Conservation (phyloP, 495 filamentous ascomycete species). For the Trichoderma asperelloides region DNA sequence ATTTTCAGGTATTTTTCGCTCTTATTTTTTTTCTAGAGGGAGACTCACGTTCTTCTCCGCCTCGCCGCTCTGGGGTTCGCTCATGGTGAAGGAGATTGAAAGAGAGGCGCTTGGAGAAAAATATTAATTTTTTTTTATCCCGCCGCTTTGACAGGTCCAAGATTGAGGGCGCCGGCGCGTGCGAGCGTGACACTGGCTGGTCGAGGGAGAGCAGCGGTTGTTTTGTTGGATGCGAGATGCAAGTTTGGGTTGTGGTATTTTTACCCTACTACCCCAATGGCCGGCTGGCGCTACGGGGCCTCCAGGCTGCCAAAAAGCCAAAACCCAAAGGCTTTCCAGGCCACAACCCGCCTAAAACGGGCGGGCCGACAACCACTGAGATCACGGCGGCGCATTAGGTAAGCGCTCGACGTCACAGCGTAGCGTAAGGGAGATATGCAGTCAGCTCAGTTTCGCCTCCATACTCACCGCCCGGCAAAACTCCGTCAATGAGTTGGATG, state of each 20-base stretch:
- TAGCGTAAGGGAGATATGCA: neutral
- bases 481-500: neutral
- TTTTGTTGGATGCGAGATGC: neutral
- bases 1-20: constrained; percentile 6
- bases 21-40: constrained; percentile 10
- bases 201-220: constrained; percentile 1
- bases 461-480: constrained; percentile 1
- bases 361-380: neutral
- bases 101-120: constrained; percentile 9
- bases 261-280: constrained; percentile 6
- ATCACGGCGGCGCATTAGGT: neutral
- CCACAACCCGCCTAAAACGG: neutral
- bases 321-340: neutral
- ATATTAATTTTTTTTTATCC: neutral
- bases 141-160: constrained; percentile 1
- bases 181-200: constrained; percentile 8
- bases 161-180: constrained; percentile 2
- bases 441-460: neutral
- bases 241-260: constrained; percentile 6
- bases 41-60: constrained; percentile 87
- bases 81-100: constrained; percentile 56
- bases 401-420: neutral
- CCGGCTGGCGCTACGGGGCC: neutral
- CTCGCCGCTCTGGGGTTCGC: constrained; percentile 78
- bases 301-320: neutral